Evolutionary conservation across 306 rosid species (phyloP).

Genomic region (Cucurbita ficifolia): DNA sequence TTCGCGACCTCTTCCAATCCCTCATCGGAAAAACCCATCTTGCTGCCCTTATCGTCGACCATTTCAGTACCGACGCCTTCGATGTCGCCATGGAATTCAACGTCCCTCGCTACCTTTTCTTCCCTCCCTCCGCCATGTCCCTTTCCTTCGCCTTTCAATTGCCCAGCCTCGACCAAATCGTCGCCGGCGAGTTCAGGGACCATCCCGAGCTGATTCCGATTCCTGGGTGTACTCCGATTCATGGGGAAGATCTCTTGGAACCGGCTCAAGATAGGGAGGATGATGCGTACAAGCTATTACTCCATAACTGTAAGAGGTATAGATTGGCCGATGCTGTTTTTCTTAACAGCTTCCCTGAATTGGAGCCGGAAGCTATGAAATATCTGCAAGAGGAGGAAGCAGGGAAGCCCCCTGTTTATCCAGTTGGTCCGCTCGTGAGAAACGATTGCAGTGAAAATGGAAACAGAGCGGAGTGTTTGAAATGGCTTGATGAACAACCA

Average conservation of each 20-base stretch:
- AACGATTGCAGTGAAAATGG: neutral
- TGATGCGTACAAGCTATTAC: constrained; percentile 32
- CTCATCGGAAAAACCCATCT: neutral
- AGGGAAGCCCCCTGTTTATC: constrained; percentile 31
- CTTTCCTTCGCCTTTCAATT: constrained; percentile 25
- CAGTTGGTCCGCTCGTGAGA: constrained; percentile 41
- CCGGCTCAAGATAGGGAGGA: constrained; percentile 35
- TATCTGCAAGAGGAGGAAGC: constrained; percentile 14
- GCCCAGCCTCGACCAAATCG: constrained; percentile 23
- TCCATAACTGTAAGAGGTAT: constrained; percentile 25
- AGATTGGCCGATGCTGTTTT: constrained; percentile 30
- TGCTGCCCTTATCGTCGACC: constrained; percentile 31
- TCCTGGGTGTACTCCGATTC: constrained; percentile 47
- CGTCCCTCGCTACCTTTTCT: constrained; percentile 25
- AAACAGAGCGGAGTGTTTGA: constrained; percentile 15
- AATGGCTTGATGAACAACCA: constrained; percentile 34
- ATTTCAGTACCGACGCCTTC: constrained; percentile 46
- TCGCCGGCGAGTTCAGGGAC: constrained; percentile 28
- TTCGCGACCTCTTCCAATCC: constrained; percentile 1
- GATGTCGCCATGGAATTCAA: constrained; percentile 29
- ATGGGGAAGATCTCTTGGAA: constrained; percentile 27
- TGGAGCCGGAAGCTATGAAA: constrained; percentile 30
- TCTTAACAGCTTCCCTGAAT: constrained; percentile 40
- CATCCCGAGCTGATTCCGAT: constrained; percentile 27
- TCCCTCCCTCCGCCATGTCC: constrained; percentile 26